Base-by-base conservation (phyloP, 2,329 filamentous ascomycete species). In the Penicillium sp. region DNA sequence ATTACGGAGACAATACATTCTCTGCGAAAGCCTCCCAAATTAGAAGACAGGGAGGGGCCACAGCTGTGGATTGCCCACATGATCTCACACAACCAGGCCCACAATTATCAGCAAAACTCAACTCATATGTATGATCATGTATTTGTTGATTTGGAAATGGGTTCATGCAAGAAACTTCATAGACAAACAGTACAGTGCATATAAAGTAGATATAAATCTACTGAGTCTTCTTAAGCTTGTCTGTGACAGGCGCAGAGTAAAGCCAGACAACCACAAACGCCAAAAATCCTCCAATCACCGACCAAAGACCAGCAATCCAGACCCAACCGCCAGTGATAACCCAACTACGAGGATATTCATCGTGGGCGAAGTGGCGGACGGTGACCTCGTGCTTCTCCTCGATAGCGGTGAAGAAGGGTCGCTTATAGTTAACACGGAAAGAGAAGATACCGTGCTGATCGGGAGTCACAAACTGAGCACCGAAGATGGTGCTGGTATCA, bases 371-470 rank as follows among this genome's bases (percentile, higher is more conserved):
- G 79, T 99, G 94, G 44, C 94, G 85, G 31, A 99, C 91, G 1
- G 92, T 96, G 49, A 97, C 92, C 21, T 93, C 94, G 65, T 87
- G 84, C 85, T 97, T 97, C 80, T 97, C 92, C 71, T 97, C 92
- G 49, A 99, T 73, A 72, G 87, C 88, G 67, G 86, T 94, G 64
- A 96, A 77, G 81, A 97, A 96, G 1, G 93, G 92, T 6, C 94
- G 87, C 81, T 96, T 96, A 83, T 97, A 97, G 82, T 97, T 96
- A 75, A 97, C 83, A 71, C 88, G 86, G 83, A 99, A 97, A 79
- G 96, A 96, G 83, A 97, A 99, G 77, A 99, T 97, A 71, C 94
- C 94, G 78, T 99, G 94, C 77, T 99, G 94, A 73, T 99, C 94
- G 4, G 94, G 94, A 4, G 93, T 83, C 60, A 82, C 88, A 77